Base-by-base conservation (phyloP, 164 flowering plant genomes). In the Dillenia turbinata region DNA sequence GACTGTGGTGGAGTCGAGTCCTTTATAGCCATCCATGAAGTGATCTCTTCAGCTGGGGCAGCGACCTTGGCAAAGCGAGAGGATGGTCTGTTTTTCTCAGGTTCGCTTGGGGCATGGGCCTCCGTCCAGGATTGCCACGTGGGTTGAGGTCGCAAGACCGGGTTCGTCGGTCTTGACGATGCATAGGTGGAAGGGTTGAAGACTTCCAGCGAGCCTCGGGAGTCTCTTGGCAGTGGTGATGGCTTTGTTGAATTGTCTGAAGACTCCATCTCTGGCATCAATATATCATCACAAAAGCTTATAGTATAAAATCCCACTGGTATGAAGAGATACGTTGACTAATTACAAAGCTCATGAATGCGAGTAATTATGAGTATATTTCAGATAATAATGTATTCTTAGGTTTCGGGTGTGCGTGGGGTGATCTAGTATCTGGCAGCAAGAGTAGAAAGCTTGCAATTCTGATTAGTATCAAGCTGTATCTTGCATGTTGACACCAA, bases 21-120 rank as follows among this genome's bases (percentile, higher is more conserved):
- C 63, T 78, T 78, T 67, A 89, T 73, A 15, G 97, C 96, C 97
- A 91, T 87, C 93, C 97, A 91, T 64, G 97, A 78, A 12, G 86
- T 73, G 56, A 72, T 59, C 12, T 69, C 75, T 9, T 68, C 79
- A 12, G 70, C 58, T 24, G 59, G 2, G 49, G 46, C 56, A 44
- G 59, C 47, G 7, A 78, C 52, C 15, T 50, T 66, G 57, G 77
- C 40, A 33, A 33, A 33, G 40, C 40, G 40, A 51, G 48, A 62
- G 10, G 51, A 58, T 71, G 45, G 63, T 57, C 14, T 62, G 52
- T 10, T 60, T 71, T 33, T 6, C 10, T 67, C 79, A 14, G 71
- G 48, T 11, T 62, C 73, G 3, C 66, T 45, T 54, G 40, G 49
- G 57, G 59, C 70, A 44, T 67, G 71, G 40, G 75, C 70, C 24